Conservation (phyloP, 352 stramenopile genomes). For the Phytophthora sojae region DNA sequence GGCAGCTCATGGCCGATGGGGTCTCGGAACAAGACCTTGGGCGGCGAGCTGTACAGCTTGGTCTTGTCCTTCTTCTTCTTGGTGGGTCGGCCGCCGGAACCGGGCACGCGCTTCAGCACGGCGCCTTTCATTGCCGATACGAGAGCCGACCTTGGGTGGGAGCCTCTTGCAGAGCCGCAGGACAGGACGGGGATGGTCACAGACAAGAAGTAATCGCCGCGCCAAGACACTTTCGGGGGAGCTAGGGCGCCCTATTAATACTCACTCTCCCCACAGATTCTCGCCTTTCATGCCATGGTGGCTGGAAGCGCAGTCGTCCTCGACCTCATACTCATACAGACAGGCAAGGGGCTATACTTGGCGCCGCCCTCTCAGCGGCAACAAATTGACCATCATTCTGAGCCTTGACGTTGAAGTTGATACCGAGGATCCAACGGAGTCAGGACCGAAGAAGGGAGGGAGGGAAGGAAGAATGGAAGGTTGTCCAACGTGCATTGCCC, state of each 20-base stretch:
- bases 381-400: conserved; percentile 32
- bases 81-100: conserved; percentile 6
- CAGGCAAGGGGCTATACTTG: conserved; percentile 12
- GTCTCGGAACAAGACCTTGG: conserved; percentile 70
- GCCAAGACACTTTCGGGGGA: background rate
- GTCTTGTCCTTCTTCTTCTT: conserved; percentile 44
- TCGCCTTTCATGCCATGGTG: conserved; percentile 4
- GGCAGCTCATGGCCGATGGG: conserved; percentile 67
- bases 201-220: conserved; percentile 17
- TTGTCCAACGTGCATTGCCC: too few species aligned
- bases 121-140: conserved; percentile 48
- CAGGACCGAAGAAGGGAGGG: too few species aligned
- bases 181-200: conserved; percentile 18
- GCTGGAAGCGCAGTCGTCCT: conserved; percentile 9
- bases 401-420: conserved; percentile 26
- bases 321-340: conserved; percentile 2
- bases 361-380: conserved; percentile 7
- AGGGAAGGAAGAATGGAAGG: too few species aligned
- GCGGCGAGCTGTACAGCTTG: conserved; percentile 55
- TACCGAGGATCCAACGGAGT: background rate
- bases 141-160: conserved; percentile 2
- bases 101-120: conserved; percentile 42
- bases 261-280: background rate
- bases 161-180: conserved; percentile 3
- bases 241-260: conserved; percentile 28